A percentile compares a stretch with the other conserved stretches of the same genome.
phyloP scores from a whole-genome alignment of 495 filamentous ascomycete genomes.

The Penicillium waksmanii region DNA sequence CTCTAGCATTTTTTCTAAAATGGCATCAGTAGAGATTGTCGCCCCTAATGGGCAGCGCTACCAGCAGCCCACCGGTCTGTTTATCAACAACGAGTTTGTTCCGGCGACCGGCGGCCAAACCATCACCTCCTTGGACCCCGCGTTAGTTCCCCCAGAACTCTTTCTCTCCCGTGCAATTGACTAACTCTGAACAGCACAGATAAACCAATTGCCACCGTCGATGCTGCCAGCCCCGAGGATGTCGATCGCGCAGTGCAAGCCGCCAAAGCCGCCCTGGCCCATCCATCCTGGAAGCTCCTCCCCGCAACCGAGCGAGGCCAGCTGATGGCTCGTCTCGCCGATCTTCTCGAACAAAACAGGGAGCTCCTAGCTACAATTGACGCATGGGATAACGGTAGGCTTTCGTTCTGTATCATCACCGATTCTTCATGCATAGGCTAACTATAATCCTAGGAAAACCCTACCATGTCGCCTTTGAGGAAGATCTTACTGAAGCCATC shows the following conservation, averaged over 20 bases:
- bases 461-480: conserved; percentile 69
- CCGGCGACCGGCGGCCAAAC: conserved; percentile 70
- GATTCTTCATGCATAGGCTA: conserved; percentile 8
- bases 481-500: conserved; percentile 73
- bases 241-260: conserved; percentile 83
- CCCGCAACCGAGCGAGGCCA: conserved; percentile 73
- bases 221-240: conserved; percentile 77
- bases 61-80: conserved; percentile 78
- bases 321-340: conserved; percentile 74
- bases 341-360: conserved; percentile 68
- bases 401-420: not conserved
- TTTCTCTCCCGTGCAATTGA: conserved; percentile 22
- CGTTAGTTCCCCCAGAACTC: conserved; percentile 27
- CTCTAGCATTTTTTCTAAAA: not conserved
- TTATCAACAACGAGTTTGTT: conserved; percentile 95
- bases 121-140: conserved; percentile 77
- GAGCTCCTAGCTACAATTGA: conserved; percentile 87
- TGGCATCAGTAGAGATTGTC: conserved; percentile 64
- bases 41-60: conserved; percentile 88
- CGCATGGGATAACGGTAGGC: conserved; percentile 83
- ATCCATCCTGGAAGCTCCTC: conserved; percentile 78
- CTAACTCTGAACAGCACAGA: conserved; percentile 71
- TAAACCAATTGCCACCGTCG: conserved; percentile 79
- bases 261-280: conserved; percentile 77
- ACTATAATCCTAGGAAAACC: conserved; percentile 58